These are phyloP conservation scores for Colletotrichum acutatum DNA, from an alignment of 2,329 filamentous ascomycete genomes.

Conservation along the genomic window DNA sequence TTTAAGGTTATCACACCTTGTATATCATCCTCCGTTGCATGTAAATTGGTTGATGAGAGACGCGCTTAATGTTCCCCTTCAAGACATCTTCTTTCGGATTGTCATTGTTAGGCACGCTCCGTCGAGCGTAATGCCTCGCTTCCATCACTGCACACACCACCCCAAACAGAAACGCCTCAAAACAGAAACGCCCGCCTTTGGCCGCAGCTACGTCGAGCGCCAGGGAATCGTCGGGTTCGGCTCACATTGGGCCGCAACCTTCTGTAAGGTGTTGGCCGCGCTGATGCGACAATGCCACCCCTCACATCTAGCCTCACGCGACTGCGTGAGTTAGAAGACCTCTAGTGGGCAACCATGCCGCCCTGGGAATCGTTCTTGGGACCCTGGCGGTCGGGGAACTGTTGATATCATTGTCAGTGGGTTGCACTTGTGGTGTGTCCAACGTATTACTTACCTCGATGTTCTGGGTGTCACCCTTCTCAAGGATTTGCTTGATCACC, in stretches of 20 bases:
- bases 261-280: neutral
- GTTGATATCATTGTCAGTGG: neutral
- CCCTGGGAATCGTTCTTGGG: constrained; percentile 64
- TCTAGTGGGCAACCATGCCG: constrained; percentile 54
- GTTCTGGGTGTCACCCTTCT: constrained; percentile 77
- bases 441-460: constrained; percentile 55
- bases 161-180: constrained; percentile 4
- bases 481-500: constrained; percentile 82
- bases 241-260: neutral
- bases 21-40: constrained; percentile 11
- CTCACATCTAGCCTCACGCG: neutral
- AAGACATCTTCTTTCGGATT: neutral
- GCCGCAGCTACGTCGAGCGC: neutral
- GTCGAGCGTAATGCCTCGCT: constrained; percentile 6
- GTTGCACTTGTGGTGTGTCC: neutral
- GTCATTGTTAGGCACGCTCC: neutral
- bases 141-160: neutral
- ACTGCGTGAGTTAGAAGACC: neutral
- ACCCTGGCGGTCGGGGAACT: constrained; percentile 66
- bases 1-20: neutral
- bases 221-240: too few relatives aligned
- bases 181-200: neutral
- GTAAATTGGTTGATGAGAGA: neutral
- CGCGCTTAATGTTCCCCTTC: neutral
- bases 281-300: neutral